These are phyloP conservation scores for Thymus quinquecostatus DNA, from an alignment of 257 asterid genomes.

Conservation along the genomic window DNA sequence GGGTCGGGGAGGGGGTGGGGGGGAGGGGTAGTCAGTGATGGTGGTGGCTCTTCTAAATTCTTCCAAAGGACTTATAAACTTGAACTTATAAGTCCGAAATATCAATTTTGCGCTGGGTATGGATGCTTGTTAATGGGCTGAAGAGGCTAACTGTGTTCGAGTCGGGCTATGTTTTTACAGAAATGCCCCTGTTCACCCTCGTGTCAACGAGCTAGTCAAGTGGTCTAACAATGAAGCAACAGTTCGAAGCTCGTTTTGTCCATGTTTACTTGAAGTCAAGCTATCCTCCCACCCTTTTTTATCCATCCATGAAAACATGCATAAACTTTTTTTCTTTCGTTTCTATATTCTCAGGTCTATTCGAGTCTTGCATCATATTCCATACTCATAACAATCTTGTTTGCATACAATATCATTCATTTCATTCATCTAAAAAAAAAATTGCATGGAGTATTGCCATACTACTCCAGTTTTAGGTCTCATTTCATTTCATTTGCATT, in stretches of 20 bases:
- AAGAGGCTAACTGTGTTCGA: conserved; percentile 31
- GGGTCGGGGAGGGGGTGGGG: neutral
- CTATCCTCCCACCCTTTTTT: conserved; percentile 31
- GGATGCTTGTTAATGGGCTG: conserved; percentile 37
- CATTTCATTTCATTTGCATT: conserved; percentile 47
- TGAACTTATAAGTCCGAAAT: conserved; percentile 25
- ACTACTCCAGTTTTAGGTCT: conserved; percentile 31
- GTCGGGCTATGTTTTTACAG: conserved; percentile 20
- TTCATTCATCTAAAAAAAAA: conserved; percentile 36
- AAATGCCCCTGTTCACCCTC: conserved; percentile 29
- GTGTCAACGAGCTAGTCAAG: conserved; percentile 36
- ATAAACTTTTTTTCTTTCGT: conserved; percentile 28
- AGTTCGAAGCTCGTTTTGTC: conserved; percentile 32
- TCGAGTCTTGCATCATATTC: conserved; percentile 51
- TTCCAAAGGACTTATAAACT: conserved; percentile 11
- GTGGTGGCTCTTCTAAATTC: conserved; percentile 39
- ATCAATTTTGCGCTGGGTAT: conserved; percentile 22
- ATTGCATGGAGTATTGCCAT: conserved; percentile 37
- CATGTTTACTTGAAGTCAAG: conserved; percentile 27
- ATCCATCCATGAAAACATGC: conserved; percentile 27
- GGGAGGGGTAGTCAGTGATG: conserved; percentile 27
- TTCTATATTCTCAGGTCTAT: conserved; percentile 38
- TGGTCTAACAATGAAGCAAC: conserved; percentile 17
- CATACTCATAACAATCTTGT: conserved; percentile 36
- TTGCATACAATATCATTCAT: conserved; percentile 58